These are phyloP conservation scores for Akebia trifoliata DNA, from an alignment of 164 flowering plant species.

Conservation along the genomic window DNA sequence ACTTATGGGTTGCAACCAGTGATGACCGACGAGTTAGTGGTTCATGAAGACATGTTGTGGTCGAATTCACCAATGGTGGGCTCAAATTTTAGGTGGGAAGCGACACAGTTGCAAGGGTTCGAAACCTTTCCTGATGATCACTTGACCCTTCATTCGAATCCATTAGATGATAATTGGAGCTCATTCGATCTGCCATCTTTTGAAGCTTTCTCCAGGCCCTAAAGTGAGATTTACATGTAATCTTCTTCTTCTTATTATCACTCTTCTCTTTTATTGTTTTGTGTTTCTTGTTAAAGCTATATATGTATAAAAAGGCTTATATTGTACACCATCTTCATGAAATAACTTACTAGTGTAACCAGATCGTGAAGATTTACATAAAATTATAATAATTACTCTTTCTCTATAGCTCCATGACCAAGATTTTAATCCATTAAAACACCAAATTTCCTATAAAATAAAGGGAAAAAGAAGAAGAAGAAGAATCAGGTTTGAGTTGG, in stretches of 20 bases:
- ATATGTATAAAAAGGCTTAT: slow-evolving; percentile 3
- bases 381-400: neutral
- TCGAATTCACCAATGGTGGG: slow-evolving; percentile 11
- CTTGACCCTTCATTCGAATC: slow-evolving; percentile 3
- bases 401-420: too few relatives aligned
- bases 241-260: neutral
- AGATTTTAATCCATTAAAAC: too few relatives aligned
- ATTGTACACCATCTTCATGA: neutral
- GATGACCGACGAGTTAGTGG: slow-evolving; percentile 20
- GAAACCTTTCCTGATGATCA: slow-evolving; percentile 4
- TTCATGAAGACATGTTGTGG: slow-evolving; percentile 15
- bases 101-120: slow-evolving; percentile 11
- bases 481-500: too few relatives aligned
- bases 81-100: slow-evolving; percentile 10
- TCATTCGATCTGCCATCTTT: slow-evolving; percentile 16
- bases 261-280: neutral
- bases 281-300: neutral
- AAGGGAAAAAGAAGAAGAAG: too few relatives aligned
- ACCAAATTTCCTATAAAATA: too few relatives aligned
- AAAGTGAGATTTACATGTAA: neutral
- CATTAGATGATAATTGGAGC: slow-evolving; percentile 18
- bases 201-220: slow-evolving; percentile 12
- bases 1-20: slow-evolving; percentile 36
- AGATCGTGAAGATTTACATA: neutral
- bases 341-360: neutral